phyloP scores from a whole-genome alignment of 106 monocot genomes.

The Apostasia ramifera region DNA sequence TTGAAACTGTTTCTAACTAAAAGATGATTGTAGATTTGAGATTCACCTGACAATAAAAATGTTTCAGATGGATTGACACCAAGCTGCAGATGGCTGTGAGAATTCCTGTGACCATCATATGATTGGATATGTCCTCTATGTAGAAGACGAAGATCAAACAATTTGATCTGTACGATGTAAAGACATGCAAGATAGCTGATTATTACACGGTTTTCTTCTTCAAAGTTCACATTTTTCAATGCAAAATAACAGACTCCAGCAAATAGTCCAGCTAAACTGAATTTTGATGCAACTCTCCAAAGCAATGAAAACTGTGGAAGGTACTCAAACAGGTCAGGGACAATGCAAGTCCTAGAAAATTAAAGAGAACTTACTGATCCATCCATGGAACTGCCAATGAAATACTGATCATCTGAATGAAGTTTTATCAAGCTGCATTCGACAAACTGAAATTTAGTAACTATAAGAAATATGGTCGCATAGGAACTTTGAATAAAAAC shows the following conservation, averaged over 20 bases:
- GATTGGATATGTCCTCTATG: constrained; percentile 67
- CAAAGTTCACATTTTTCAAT: no score
- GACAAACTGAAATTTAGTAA: not conserved
- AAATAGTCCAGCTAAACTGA: not conserved
- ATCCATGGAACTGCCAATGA: constrained; percentile 87
- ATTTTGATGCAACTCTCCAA: not conserved
- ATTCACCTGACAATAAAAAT: constrained; percentile 54
- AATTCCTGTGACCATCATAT: constrained; percentile 75
- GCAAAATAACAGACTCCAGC: no score
- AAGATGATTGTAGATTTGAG: not conserved
- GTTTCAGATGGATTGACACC: constrained; percentile 73
- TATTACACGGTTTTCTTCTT: no score
- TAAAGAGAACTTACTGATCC: constrained; percentile 60
- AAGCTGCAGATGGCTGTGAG: constrained; percentile 62
- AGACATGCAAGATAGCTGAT: no score
- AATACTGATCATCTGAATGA: constrained; percentile 72
- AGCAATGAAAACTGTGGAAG: not conserved
- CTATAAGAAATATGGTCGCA: not conserved
- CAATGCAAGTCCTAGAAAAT: not conserved
- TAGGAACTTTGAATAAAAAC: not conserved
- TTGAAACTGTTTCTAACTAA: not conserved
- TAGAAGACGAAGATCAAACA: constrained; percentile 69
- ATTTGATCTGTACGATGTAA: constrained; percentile 47
- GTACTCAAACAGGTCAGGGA: not conserved
- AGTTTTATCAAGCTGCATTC: constrained; percentile 61